Conservation (phyloP, 164 flowering plant genomes). For the Aristolochia contorta region DNA sequence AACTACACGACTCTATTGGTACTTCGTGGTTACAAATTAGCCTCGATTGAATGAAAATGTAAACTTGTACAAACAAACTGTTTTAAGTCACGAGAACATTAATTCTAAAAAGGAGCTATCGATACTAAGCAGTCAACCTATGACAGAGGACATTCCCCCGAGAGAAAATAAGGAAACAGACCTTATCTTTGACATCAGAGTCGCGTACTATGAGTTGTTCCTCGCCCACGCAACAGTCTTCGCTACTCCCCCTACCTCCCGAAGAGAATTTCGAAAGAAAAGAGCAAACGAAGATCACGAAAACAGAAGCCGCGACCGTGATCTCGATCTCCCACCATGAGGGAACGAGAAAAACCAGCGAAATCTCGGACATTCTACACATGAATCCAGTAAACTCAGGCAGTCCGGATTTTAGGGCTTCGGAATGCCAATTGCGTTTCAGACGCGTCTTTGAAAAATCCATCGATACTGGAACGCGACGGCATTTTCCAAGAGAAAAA, state of each 20-base stretch:
- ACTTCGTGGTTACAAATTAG: not conserved
- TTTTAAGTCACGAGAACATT: not conserved
- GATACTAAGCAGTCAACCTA: not conserved
- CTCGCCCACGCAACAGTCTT: conserved; percentile 10
- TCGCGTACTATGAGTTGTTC: conserved; percentile 10
- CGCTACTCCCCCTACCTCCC: conserved; percentile 12
- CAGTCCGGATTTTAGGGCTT: not conserved
- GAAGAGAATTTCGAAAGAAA: conserved; percentile 23
- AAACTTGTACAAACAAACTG: not conserved
- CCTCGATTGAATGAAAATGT: not conserved
- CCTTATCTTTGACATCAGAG: conserved; percentile 38
- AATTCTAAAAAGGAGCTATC: too few species aligned
- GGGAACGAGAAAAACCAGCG: conserved; percentile 47
- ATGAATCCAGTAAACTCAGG: not conserved
- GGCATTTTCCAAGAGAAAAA: not conserved
- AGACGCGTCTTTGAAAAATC: not conserved
- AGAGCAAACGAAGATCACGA: conserved; percentile 46
- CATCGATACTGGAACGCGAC: not conserved
- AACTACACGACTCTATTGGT: not conserved
- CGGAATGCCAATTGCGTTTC: not conserved
- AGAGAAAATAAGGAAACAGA: conserved; percentile 5
- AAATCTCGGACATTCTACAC: conserved; percentile 23
- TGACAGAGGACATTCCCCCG: too few species aligned
- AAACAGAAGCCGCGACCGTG: conserved; percentile 53
- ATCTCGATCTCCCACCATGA: conserved; percentile 87